Conservation (phyloP, 306 rosid species). For the Ormosia emarginata region DNA sequence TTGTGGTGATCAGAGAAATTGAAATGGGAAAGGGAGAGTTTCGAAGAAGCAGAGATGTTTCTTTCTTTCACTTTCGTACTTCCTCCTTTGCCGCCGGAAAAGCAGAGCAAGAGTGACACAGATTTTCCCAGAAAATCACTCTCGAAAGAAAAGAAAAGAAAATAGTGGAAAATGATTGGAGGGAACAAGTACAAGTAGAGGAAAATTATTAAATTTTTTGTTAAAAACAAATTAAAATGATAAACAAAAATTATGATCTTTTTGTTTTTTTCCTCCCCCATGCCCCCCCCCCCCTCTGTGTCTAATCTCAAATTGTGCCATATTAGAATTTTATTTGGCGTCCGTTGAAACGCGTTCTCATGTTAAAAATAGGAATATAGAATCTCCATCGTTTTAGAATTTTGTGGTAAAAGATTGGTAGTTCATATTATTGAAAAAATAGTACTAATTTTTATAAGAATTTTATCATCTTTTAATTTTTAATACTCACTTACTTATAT, state of each 20-base stretch:
- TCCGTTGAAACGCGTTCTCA: constrained; percentile 46
- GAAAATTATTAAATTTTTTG: background rate
- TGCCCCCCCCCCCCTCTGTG: background rate
- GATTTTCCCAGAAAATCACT: background rate
- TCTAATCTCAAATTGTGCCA: constrained; percentile 11
- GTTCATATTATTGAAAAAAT: too few species aligned
- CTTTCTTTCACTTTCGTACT: constrained; percentile 62
- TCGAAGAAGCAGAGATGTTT: constrained; percentile 68
- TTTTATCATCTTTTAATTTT: too few species aligned
- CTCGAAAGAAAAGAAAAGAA: background rate
- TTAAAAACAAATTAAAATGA: background rate
- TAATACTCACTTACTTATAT: too few species aligned
- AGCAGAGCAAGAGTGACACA: constrained; percentile 34
- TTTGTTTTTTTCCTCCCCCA: background rate
- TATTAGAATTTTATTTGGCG: constrained; percentile 47
- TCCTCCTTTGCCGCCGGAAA: constrained; percentile 62
- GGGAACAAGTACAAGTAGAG: constrained; percentile 28
- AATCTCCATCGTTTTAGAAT: too few species aligned
- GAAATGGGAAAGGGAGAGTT: constrained; percentile 34
- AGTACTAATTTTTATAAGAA: too few species aligned
- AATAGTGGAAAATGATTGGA: constrained; percentile 55
- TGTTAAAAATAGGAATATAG: too few species aligned
- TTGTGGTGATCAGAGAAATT: constrained; percentile 26
- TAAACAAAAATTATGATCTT: background rate
- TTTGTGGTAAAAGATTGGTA: too few species aligned